A percentile compares a stretch with the other conserved stretches of the same genome.
Evolutionary conservation across 2,329 filamentous ascomycete genomes (phyloP).

Genomic region (Trichoderma aggressivum): DNA sequence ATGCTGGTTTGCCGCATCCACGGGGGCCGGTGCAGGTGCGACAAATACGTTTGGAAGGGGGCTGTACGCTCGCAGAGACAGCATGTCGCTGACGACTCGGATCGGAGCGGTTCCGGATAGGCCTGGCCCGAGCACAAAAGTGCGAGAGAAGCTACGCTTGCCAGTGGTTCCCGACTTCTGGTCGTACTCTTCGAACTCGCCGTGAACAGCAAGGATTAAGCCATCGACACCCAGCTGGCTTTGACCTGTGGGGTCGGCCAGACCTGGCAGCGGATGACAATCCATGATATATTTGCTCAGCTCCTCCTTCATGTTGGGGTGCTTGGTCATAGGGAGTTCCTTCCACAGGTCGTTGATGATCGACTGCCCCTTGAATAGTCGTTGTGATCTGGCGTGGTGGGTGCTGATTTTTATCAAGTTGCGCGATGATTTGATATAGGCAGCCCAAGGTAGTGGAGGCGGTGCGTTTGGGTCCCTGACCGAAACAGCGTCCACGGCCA

Average conservation of each 20-base stretch:
- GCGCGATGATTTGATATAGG: slow-evolving; percentile 73
- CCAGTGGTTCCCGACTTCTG: slow-evolving; percentile 51
- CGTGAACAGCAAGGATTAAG: slow-evolving; percentile 74
- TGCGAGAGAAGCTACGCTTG: slow-evolving; percentile 77
- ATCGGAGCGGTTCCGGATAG: slow-evolving; percentile 60
- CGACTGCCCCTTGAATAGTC: slow-evolving; percentile 58
- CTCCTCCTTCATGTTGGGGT: slow-evolving; percentile 66
- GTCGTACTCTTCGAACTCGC: slow-evolving; percentile 77
- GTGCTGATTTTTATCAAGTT: slow-evolving; percentile 71
- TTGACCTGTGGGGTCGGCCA: slow-evolving; percentile 66
- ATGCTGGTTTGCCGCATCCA: slow-evolving; percentile 43
- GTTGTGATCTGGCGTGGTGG: slow-evolving; percentile 57
- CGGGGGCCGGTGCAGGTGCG: slow-evolving; percentile 24
- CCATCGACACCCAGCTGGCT: slow-evolving; percentile 68
- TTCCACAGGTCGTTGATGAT: slow-evolving; percentile 68
- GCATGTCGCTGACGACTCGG: slow-evolving; percentile 75
- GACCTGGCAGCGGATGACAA: slow-evolving; percentile 68
- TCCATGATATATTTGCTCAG: slow-evolving; percentile 77
- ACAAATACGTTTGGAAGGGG: slow-evolving; percentile 45
- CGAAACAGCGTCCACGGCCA: slow-evolving; percentile 63
- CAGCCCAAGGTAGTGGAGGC: slow-evolving; percentile 60
- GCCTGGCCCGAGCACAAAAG: slow-evolving; percentile 75
- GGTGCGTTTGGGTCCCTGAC: slow-evolving; percentile 47
- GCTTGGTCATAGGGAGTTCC: slow-evolving; percentile 66
- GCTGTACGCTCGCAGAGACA: slow-evolving; percentile 66